phyloP scores from a whole-genome alignment of 306 rosid species.

The Prunus kanzakura region DNA sequence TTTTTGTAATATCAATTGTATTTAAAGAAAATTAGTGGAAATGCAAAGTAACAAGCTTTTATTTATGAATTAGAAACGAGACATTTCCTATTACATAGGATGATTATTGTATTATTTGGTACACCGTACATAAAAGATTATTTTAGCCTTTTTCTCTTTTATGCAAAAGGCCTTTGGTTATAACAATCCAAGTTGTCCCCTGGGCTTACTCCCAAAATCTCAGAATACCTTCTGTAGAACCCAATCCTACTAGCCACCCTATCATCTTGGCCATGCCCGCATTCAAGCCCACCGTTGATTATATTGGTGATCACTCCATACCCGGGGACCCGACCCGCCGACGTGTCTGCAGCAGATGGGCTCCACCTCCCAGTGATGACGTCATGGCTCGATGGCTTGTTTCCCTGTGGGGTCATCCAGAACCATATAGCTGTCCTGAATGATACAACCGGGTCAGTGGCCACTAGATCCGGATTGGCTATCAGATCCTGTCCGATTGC shows the following conservation, averaged over 20 bases:
- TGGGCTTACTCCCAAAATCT: constrained; percentile 9
- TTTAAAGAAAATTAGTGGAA: not conserved
- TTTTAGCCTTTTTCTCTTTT: not conserved
- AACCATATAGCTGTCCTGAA: constrained; percentile 77
- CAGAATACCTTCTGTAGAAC: constrained; percentile 43
- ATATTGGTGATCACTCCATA: constrained; percentile 56
- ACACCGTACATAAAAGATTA: not conserved
- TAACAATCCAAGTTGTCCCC: constrained; percentile 39
- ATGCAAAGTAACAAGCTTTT: not conserved
- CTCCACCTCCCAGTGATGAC: constrained; percentile 49
- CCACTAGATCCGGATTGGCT: constrained; percentile 58
- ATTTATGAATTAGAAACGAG: too few relatives aligned
- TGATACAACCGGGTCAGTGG: constrained; percentile 40
- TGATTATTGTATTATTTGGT: not conserved
- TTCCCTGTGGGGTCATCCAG: constrained; percentile 64
- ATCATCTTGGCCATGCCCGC: constrained; percentile 26
- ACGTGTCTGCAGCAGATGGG: constrained; percentile 33
- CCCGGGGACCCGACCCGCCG: constrained; percentile 43
- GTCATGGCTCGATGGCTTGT: constrained; percentile 62
- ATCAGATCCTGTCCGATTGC: constrained; percentile 46
- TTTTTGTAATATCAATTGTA: too few relatives aligned
- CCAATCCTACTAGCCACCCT: constrained; percentile 45
- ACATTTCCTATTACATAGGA: not conserved
- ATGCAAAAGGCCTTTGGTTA: constrained; percentile 31
- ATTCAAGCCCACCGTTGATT: constrained; percentile 55